Conservation (phyloP, 2,329 filamentous ascomycete species). For the Nigrospora sphaerica region DNA sequence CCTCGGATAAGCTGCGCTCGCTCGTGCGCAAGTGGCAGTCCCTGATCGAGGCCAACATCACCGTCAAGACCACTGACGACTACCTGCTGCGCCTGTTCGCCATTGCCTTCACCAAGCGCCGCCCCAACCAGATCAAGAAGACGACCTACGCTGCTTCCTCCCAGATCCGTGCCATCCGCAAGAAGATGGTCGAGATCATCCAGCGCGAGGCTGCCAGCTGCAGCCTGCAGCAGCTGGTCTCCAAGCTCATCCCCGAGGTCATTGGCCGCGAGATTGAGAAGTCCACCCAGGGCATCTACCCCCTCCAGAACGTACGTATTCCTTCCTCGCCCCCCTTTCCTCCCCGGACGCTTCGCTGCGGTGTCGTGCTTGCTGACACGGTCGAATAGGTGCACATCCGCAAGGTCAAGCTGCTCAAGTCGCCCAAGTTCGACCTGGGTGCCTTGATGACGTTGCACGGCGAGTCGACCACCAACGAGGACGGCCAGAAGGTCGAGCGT, state of each 20-base stretch:
- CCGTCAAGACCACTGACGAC: slow-evolving; percentile 99
- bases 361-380: slow-evolving; percentile 22
- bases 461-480: slow-evolving; percentile 92
- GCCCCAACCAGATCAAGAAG: slow-evolving; percentile 99
- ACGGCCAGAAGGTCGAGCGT: slow-evolving; percentile 96
- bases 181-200: slow-evolving; percentile 99
- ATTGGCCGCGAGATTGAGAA: slow-evolving; percentile 99
- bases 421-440: slow-evolving; percentile 98
- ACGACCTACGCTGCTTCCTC: slow-evolving; percentile 97
- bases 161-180: slow-evolving; percentile 95
- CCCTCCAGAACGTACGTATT: slow-evolving; percentile 85
- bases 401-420: slow-evolving; percentile 99
- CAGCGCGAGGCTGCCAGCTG: slow-evolving; percentile 89
- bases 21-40: slow-evolving; percentile 99
- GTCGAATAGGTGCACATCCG: slow-evolving; percentile 87
- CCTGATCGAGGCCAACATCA: slow-evolving; percentile 98
- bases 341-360: no score
- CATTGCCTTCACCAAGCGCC: slow-evolving; percentile 98
- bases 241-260: slow-evolving; percentile 98
- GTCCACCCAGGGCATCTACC: slow-evolving; percentile 98
- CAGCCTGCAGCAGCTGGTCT: slow-evolving; percentile 92
- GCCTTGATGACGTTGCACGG: slow-evolving; percentile 94
- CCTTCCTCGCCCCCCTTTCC: neutral
- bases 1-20: slow-evolving; percentile 98
- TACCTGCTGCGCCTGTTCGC: slow-evolving; percentile 98